Evolutionary conservation across 2,329 filamentous ascomycete genomes (phyloP).

Genomic region (Ceratocystis huliohia): DNA sequence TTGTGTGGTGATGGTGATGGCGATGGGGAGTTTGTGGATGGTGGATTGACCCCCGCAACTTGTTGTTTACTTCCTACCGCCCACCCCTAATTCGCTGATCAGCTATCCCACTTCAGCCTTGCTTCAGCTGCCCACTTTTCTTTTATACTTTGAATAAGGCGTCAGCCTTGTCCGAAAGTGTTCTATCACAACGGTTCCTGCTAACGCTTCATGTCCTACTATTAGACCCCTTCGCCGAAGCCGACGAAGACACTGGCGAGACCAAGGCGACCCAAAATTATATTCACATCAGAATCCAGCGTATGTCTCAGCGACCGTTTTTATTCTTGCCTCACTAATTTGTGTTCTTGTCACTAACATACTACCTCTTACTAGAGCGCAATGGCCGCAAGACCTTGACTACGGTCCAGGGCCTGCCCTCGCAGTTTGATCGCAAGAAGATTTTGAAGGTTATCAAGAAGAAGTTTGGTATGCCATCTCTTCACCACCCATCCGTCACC

Average conservation of each 20-base stretch:
- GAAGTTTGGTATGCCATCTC: slow-evolving; percentile 63
- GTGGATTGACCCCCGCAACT: background rate
- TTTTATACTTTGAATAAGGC: too few species aligned
- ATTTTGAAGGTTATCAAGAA: slow-evolving; percentile 99
- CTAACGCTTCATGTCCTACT: slow-evolving; percentile 24
- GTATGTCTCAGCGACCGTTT: slow-evolving; percentile 43
- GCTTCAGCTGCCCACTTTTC: background rate
- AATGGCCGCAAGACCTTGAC: slow-evolving; percentile 99
- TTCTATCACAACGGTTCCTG: slow-evolving; percentile 15
- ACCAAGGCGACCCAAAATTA: slow-evolving; percentile 93
- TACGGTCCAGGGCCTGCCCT: slow-evolving; percentile 95
- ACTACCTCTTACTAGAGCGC: slow-evolving; percentile 52
- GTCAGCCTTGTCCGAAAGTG: slow-evolving; percentile 1
- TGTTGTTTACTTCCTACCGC: background rate
- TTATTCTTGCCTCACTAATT: slow-evolving; percentile 15
- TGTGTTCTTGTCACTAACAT: background rate
- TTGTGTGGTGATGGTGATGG: background rate
- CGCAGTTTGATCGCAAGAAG: slow-evolving; percentile 99
- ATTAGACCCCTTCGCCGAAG: slow-evolving; percentile 99
- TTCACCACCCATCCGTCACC: slow-evolving; percentile 23
- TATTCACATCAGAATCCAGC: slow-evolving; percentile 99
- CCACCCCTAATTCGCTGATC: slow-evolving; percentile 10
- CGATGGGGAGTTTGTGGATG: background rate
- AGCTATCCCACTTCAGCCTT: background rate
- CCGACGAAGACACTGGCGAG: slow-evolving; percentile 97